Percentiles rank a stretch among this genome's conserved stretches.
Evolutionary conservation across 768 basidiomycete species (phyloP).

Genomic region (Nevesoporus exiguus): DNA sequence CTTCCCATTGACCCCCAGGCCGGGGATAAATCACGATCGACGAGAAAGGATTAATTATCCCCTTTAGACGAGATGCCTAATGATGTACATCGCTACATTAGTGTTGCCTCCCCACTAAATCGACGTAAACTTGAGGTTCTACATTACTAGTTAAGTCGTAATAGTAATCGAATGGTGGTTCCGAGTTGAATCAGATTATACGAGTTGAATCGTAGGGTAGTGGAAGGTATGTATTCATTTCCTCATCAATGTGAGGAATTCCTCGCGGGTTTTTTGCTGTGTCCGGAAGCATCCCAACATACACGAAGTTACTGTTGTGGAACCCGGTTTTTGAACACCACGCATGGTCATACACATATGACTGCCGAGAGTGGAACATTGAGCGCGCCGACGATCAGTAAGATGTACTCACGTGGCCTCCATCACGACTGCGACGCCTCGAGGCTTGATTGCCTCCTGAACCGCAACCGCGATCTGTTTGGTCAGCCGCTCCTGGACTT

Average conservation of each 20-base stretch:
- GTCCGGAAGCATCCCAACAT: constrained; percentile 99
- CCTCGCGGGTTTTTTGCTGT: constrained; percentile 98
- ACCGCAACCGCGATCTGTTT: constrained; percentile 98
- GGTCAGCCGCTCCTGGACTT: constrained; percentile 96
- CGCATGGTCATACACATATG: constrained; percentile 99
- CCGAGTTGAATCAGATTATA: constrained; percentile 35
- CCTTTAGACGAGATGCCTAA: constrained; percentile 9
- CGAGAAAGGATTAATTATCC: constrained; percentile 49
- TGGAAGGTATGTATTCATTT: constrained; percentile 13
- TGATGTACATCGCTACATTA: constrained; percentile 14
- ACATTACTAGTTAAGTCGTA: constrained; percentile 21
- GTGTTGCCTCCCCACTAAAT: constrained; percentile 12
- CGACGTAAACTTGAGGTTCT: constrained; percentile 8
- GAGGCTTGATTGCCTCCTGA: constrained; percentile 95
- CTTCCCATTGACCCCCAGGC: constrained; percentile 62
- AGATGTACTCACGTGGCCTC: constrained; percentile 81
- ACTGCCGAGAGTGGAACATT: constrained; percentile 37
- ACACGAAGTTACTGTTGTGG: constrained; percentile 92
- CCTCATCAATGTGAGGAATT: constrained; percentile 88
- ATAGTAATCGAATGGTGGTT: constrained; percentile 21
- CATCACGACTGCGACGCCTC: constrained; percentile 99
- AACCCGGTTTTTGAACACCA: constrained; percentile 97
- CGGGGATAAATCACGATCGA: constrained; percentile 49
- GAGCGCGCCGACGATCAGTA: constrained; percentile 9
- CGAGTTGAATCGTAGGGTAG: constrained; percentile 48